phyloP scores from a whole-genome alignment of 23 red algal species.

The Gracilaria vermiculophylla region DNA sequence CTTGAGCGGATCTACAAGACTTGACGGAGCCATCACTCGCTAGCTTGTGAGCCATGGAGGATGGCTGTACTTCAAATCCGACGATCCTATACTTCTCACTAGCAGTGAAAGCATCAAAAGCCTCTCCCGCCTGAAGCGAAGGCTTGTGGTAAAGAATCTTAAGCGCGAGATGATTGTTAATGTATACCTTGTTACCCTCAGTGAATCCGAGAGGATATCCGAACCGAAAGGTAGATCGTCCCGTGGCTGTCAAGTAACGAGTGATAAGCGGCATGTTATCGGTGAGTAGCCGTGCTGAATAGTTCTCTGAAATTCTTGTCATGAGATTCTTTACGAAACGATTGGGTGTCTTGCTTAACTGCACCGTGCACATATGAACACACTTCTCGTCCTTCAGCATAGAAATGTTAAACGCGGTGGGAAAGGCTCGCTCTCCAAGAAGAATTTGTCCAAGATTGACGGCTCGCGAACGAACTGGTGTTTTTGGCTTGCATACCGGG shows the following conservation, averaged over 20 bases:
- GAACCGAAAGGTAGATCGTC: conserved; percentile 56
- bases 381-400: conserved; percentile 82
- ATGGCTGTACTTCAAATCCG: conserved; percentile 88
- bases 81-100: conserved; percentile 81
- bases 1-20: neutral
- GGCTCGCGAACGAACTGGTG: conserved; percentile 1
- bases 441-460: conserved; percentile 95
- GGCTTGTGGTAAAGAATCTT: conserved; percentile 77
- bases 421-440: conserved; percentile 78
- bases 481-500: conserved; percentile 66
- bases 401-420: conserved; percentile 70
- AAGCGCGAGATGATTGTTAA: conserved; percentile 92
- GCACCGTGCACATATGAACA: conserved; percentile 68
- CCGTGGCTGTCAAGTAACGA: conserved; percentile 19
- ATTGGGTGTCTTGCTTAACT: neutral
- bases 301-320: conserved; percentile 71
- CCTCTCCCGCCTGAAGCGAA: conserved; percentile 38
- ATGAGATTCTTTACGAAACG: conserved; percentile 33
- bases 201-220: conserved; percentile 80
- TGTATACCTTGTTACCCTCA: conserved; percentile 45
- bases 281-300: conserved; percentile 73
- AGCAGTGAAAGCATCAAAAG: conserved; percentile 38
- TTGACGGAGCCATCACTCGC: neutral
- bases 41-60: conserved; percentile 49
- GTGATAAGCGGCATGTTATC: conserved; percentile 97